Conservation (phyloP, 108 stramenopile genomes). For the Cyclotella baltica region DNA sequence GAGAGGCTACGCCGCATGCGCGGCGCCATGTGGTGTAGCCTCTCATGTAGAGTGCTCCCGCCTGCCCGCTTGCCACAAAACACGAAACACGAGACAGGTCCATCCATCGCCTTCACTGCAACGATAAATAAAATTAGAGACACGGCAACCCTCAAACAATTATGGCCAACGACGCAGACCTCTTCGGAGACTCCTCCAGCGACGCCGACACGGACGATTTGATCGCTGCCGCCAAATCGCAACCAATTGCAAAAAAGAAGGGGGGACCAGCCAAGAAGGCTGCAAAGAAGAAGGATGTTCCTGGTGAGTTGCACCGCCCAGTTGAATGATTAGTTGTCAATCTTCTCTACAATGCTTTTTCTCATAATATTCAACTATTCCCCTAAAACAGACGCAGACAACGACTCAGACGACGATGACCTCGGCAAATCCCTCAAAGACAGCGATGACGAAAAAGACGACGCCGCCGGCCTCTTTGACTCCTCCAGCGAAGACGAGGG, state of each 20-base stretch:
- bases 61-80: background rate
- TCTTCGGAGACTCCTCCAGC: conserved; percentile 76
- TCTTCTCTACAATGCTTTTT: background rate
- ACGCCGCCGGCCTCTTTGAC: conserved; percentile 65
- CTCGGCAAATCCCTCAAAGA: conserved; percentile 35
- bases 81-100: background rate
- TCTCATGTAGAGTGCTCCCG: too few relatives aligned
- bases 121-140: background rate
- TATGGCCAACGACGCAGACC: conserved; percentile 81
- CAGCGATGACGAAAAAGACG: conserved; percentile 59
- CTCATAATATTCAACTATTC: background rate
- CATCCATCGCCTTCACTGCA: background rate
- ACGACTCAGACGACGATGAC: conserved; percentile 46
- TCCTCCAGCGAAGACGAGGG: conserved; percentile 70
- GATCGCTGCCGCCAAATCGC: conserved; percentile 66
- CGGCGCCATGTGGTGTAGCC: too few relatives aligned
- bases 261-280: too few relatives aligned
- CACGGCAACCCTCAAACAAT: background rate
- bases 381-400: conserved; percentile 34
- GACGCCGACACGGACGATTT: conserved; percentile 86
- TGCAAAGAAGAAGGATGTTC: conserved; percentile 46
- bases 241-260: conserved; percentile 62
- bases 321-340: background rate
- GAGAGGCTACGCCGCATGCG: too few relatives aligned
- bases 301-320: conserved; percentile 42